Evolutionary conservation across 2,329 filamentous ascomycete species (phyloP).

Genomic region (Sporothrix curviconia): DNA sequence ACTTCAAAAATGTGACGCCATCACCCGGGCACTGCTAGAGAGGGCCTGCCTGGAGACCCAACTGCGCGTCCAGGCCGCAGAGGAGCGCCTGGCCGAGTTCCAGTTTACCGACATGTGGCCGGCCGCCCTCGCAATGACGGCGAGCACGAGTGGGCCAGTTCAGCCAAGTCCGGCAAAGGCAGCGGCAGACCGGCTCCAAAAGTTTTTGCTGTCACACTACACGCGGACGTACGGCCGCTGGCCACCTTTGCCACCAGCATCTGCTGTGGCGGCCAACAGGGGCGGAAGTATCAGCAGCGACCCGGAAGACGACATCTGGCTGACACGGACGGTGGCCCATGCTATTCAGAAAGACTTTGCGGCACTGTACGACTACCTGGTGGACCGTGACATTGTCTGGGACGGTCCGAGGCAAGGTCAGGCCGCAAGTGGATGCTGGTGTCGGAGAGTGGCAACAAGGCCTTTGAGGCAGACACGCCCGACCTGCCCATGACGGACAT

Average conservation of each 20-base stretch:
- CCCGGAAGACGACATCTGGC: slow-evolving; percentile 46
- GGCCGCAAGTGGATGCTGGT: slow-evolving; percentile 61
- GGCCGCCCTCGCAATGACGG: slow-evolving; percentile 25
- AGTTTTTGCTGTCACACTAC: slow-evolving; percentile 56
- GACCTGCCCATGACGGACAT: slow-evolving; percentile 62
- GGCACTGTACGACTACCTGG: slow-evolving; percentile 63
- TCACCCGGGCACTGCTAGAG: slow-evolving; percentile 57
- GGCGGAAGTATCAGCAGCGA: slow-evolving; percentile 24
- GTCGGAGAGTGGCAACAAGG: slow-evolving; percentile 37
- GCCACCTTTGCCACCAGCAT: slow-evolving; percentile 37
- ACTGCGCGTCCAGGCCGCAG: slow-evolving; percentile 54
- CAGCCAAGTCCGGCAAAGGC: slow-evolving; percentile 38
- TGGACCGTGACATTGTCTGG: slow-evolving; percentile 61
- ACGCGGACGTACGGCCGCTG: slow-evolving; percentile 50
- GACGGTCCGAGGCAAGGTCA: slow-evolving; percentile 53
- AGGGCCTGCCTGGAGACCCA: slow-evolving; percentile 55
- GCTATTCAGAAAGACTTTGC: slow-evolving; percentile 60
- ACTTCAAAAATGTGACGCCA: slow-evolving; percentile 55
- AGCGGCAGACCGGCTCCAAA: slow-evolving; percentile 53
- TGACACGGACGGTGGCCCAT: slow-evolving; percentile 51
- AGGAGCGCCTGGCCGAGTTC: slow-evolving; percentile 55
- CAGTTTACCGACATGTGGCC: slow-evolving; percentile 58
- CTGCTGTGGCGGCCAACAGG: slow-evolving; percentile 13
- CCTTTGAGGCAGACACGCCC: slow-evolving; percentile 42
- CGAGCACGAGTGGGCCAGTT: slow-evolving; percentile 26